Percentiles rank a stretch among this genome's conserved stretches.
Conservation (phyloP, 176 grass and related monocot species). For the Aegilops longissima region DNA sequence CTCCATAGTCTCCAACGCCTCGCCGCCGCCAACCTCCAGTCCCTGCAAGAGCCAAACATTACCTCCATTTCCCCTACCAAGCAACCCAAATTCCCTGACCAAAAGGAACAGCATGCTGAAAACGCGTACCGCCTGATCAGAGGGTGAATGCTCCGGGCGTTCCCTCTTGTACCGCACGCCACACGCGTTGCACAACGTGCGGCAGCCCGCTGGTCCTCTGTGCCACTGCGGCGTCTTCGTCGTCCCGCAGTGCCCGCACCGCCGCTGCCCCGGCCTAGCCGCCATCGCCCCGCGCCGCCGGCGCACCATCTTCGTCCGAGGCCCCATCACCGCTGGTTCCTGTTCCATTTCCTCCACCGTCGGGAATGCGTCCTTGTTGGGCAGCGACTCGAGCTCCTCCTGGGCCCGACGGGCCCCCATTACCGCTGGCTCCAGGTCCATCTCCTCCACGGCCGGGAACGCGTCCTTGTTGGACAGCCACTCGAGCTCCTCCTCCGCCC, state of each 20-base stretch:
- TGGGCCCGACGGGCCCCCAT: background rate
- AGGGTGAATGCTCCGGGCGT: constrained; percentile 26
- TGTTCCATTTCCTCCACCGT: background rate
- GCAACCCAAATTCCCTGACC: background rate
- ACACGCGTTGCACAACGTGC: constrained; percentile 65
- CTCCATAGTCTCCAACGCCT: constrained; percentile 30
- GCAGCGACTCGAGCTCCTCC: constrained; percentile 11
- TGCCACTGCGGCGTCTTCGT: constrained; percentile 58
- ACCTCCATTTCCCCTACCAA: background rate
- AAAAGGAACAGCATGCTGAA: no score
- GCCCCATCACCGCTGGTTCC: background rate
- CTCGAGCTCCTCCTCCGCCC: constrained; percentile 6
- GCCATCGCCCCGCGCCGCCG: background rate
- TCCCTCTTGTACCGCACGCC: constrained; percentile 49
- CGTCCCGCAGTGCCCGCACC: constrained; percentile 50
- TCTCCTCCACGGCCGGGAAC: background rate
- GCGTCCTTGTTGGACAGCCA: background rate
- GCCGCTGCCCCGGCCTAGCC: background rate
- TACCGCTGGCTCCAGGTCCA: background rate
- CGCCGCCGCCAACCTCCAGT: constrained; percentile 22
- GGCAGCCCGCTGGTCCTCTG: constrained; percentile 34
- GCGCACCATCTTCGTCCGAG: background rate
- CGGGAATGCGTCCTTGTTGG: background rate
- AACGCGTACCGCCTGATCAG: background rate
- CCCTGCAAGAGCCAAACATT: constrained; percentile 30